A percentile compares a stretch with the other conserved stretches of the same genome.
Evolutionary conservation across 2,329 filamentous ascomycete genomes (phyloP).

Genomic region (Gaeumannomyces tritici): DNA sequence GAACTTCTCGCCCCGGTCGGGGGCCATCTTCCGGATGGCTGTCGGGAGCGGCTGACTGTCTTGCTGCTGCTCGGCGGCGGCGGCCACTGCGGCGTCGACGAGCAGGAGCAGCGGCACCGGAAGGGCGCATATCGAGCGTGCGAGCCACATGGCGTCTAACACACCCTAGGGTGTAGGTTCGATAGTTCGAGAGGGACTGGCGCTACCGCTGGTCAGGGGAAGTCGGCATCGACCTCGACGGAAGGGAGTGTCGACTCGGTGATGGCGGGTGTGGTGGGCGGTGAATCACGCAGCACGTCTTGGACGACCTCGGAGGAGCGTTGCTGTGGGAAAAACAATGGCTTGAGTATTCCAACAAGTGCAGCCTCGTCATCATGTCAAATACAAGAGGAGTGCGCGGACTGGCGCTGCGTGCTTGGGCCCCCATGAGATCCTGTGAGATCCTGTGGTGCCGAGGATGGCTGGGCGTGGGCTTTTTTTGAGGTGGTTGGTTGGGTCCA

Average conservation of each 20-base stretch:
- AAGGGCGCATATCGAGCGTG: background rate
- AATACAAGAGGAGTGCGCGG: background rate
- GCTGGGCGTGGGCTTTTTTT: background rate
- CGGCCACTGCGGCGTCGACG: constrained; percentile 29
- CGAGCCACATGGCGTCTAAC: background rate
- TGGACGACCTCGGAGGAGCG: background rate
- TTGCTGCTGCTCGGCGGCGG: constrained; percentile 18
- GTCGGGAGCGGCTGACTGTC: constrained; percentile 31
- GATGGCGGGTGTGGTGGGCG: no score
- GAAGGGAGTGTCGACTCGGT: background rate
- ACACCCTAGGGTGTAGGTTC: background rate
- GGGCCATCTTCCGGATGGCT: constrained; percentile 63
- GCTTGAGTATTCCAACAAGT: background rate
- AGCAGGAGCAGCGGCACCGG: constrained; percentile 24
- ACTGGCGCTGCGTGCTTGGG: background rate
- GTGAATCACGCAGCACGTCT: background rate
- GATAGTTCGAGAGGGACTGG: background rate
- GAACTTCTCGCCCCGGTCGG: constrained; percentile 65
- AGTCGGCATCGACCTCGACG: background rate
- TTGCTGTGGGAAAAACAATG: background rate
- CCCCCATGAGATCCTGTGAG: background rate
- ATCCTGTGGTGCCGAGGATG: background rate
- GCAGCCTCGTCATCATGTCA: background rate
- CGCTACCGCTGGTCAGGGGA: background rate
- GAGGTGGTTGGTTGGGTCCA: background rate